Percentiles rank a stretch among this genome's conserved stretches.
phyloP scores from a whole-genome alignment of 169 alveolate genomes.

The Eimeria falciformis region DNA sequence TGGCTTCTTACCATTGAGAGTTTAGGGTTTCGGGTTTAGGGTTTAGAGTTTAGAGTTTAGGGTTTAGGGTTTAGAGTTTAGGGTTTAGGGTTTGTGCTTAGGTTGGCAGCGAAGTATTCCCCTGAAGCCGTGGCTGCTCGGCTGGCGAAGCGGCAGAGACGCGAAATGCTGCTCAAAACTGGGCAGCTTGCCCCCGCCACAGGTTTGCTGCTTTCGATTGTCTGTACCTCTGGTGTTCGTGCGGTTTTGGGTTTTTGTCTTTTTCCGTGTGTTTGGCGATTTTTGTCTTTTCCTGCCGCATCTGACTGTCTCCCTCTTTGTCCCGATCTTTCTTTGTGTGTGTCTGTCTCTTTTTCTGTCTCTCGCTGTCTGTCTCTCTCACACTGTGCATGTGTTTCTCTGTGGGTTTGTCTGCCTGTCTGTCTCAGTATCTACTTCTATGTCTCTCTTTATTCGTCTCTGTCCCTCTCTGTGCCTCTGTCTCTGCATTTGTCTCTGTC shows the following conservation, averaged over 20 bases:
- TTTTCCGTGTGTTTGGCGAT: no score
- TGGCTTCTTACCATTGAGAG: not conserved
- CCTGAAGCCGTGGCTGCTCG: constrained; percentile 61
- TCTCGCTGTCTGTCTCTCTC: not conserved
- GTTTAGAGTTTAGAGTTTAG: not conserved
- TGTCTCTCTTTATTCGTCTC: no score
- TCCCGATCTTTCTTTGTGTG: not conserved
- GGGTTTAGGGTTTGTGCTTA: not conserved
- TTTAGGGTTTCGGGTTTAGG: not conserved
- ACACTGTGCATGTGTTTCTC: no score
- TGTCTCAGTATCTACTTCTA: no score
- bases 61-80: not conserved
- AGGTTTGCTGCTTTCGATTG: constrained; percentile 17
- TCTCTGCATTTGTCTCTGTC: not conserved
- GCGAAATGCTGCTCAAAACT: not conserved
- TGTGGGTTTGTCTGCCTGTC: not conserved
- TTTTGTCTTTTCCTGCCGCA: no score
- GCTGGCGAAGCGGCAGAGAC: constrained; percentile 10
- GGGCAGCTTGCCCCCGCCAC: constrained; percentile 54
- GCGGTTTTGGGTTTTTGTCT: no score
- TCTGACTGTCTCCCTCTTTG: no score
- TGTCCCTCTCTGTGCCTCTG: not conserved
- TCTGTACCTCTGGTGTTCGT: no score
- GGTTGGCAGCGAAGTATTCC: constrained; percentile 30
- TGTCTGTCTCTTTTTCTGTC: not conserved